Evolutionary conservation across 768 basidiomycete genomes (phyloP).

Genomic region (Serpula lacrymans): DNA sequence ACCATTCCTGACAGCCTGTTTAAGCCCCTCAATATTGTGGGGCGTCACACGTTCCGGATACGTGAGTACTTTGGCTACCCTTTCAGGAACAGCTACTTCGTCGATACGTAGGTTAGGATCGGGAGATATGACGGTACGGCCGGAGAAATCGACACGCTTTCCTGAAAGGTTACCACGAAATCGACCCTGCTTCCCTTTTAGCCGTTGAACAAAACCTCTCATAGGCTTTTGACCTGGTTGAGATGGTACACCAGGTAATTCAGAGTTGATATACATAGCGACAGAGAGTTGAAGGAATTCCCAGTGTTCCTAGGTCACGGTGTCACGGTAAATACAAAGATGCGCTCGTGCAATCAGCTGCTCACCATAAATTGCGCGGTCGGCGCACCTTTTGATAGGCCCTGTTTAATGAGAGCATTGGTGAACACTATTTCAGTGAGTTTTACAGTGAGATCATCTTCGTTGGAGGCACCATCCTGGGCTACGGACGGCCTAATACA

Average conservation of each 20-base stretch:
- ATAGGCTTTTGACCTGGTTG: conserved; percentile 91
- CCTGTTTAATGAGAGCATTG: conserved; percentile 89
- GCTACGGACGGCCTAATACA: conserved; percentile 97
- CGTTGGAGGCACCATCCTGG: conserved; percentile 97
- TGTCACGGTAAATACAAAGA: conserved; percentile 3
- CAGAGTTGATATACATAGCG: conserved; percentile 98
- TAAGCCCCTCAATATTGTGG: conserved; percentile 80
- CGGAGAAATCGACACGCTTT: conserved; percentile 98
- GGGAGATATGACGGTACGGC: conserved; percentile 96
- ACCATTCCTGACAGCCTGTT: conserved; percentile 81
- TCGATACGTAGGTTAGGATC: conserved; percentile 99
- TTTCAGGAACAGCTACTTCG: conserved; percentile 95
- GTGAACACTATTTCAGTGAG: conserved; percentile 95
- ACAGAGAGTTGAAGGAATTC: conserved; percentile 93
- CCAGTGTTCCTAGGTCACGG: conserved; percentile 81
- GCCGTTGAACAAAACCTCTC: conserved; percentile 93
- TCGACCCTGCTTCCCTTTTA: conserved; percentile 98
- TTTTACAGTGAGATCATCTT: conserved; percentile 97
- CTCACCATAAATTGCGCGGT: conserved; percentile 85
- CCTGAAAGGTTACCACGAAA: conserved; percentile 98
- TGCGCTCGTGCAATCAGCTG: background rate
- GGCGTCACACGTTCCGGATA: conserved; percentile 94
- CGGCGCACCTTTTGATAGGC: conserved; percentile 81
- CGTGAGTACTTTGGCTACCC: conserved; percentile 91
- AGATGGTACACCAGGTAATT: conserved; percentile 88